Percentiles rank a stretch among this genome's conserved stretches.
These are phyloP conservation scores for Trebouxia sp. DNA, from an alignment of 139 green algal genomes.

Conservation along the genomic window DNA sequence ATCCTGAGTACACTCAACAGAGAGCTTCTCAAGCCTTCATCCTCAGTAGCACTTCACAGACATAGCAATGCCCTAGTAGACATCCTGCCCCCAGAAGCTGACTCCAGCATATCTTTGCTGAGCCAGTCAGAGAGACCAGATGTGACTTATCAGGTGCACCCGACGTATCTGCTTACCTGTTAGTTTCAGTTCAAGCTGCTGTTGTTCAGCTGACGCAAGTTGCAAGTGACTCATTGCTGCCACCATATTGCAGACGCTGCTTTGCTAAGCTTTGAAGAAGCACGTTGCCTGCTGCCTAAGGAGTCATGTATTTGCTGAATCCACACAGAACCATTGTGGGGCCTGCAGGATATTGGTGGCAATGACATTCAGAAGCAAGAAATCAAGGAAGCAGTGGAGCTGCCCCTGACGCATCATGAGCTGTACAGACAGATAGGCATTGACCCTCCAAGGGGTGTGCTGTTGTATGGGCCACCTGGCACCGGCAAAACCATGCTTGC, in stretches of 20 bases:
- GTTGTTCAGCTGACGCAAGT: neutral
- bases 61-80: slow-evolving; percentile 99
- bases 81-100: slow-evolving; percentile 97
- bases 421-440: slow-evolving; percentile 97
- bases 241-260: neutral
- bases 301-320: too few relatives aligned
- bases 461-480: slow-evolving; percentile 93
- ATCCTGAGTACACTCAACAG: slow-evolving; percentile 97
- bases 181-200: neutral
- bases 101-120: slow-evolving; percentile 96
- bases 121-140: slow-evolving; percentile 90
- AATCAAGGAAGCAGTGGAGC: slow-evolving; percentile 98
- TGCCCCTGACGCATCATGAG: slow-evolving; percentile 94
- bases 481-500: slow-evolving; percentile 96
- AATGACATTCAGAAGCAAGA: slow-evolving; percentile 99
- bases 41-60: slow-evolving; percentile 93
- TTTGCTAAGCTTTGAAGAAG: neutral
- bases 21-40: slow-evolving; percentile 95
- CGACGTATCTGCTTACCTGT: neutral
- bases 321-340: too few relatives aligned
- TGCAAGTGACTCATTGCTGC: neutral
- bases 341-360: slow-evolving; percentile 91
- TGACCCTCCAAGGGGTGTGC: slow-evolving; percentile 93
- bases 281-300: neutral
- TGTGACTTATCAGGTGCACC: slow-evolving; percentile 85